These are phyloP conservation scores for Brettanomyces custersianus DNA, from an alignment of 805 yeast genomes.

Conservation along the genomic window DNA sequence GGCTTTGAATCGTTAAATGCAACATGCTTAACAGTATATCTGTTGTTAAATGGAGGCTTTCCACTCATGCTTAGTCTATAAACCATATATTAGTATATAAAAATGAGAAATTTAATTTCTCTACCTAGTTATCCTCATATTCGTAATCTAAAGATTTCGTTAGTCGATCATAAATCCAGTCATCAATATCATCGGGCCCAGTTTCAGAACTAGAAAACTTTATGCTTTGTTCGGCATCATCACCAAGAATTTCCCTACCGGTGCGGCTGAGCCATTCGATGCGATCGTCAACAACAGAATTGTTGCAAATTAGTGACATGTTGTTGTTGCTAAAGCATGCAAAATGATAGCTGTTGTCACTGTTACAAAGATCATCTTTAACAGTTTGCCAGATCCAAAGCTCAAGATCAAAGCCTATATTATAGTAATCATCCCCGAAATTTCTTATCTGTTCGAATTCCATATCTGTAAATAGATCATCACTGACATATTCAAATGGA, in stretches of 20 bases:
- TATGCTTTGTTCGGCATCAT: no score
- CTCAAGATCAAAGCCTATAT: constrained; percentile 18
- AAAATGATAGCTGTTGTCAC: constrained; percentile 7
- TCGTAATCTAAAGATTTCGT: not conserved
- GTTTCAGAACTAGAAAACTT: no score
- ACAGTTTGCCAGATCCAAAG: constrained; percentile 17
- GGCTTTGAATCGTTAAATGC: constrained; percentile 33
- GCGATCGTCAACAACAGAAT: constrained; percentile 11
- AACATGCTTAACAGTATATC: constrained; percentile 34
- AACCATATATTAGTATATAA: no score
- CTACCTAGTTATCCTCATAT: not conserved
- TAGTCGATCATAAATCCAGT: not conserved
- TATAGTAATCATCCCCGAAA: constrained; percentile 17
- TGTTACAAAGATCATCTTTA: constrained; percentile 11
- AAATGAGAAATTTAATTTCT: not conserved
- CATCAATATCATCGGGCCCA: not conserved
- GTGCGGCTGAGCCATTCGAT: constrained; percentile 17
- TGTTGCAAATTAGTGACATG: constrained; percentile 14
- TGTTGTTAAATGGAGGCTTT: constrained; percentile 19
- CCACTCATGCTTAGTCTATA: not conserved
- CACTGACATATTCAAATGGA: constrained; percentile 30
- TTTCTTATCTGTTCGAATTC: constrained; percentile 14
- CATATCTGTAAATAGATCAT: constrained; percentile 13
- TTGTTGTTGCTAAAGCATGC: constrained; percentile 15
- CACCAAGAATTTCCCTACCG: constrained; percentile 8